Base-by-base conservation (phyloP, 495 filamentous ascomycete species). In the Amphirosellinia nigrospora region DNA sequence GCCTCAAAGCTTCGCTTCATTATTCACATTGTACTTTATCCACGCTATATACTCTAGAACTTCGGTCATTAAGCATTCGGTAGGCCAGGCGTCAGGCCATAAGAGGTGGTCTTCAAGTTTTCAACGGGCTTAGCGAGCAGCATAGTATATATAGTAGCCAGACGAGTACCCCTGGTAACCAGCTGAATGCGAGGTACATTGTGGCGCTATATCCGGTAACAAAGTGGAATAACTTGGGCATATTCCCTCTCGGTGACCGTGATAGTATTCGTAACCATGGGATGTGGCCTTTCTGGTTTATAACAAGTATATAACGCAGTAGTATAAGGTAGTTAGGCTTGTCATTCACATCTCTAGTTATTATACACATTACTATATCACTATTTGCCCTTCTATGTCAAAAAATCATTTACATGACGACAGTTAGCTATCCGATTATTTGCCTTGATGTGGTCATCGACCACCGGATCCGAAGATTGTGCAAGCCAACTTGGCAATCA, bases 371-470 rank as follows among this genome's bases (percentile, higher is more conserved):
- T 13, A 30, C 16, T 19, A 53, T 30, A 53, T 11, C 26, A 30
- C 26, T 30, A 7, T 16, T 28, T 8, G 10, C 30, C 13, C 26
- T 53, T 30, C 9, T 16, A 16, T 10, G 11, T 4, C 3, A 15
- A 13, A 0, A 30, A 53, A 30, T 30, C 50, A 1, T 5, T 15
- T 28, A 53, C 50, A 53, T 53, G 50, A 53, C 50, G 50, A 30
- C 50, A 30, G 26, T 30, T 2, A 53, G 13, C 26, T 13, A 23
- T 3, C 50, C 50, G 13, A 16, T 53, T 32, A 64, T 15, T 16
- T 64, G 61, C 61, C 30, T 64, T n/a, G 30, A 48, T n/a, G 43
- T 48, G 19, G 61, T 43, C 15, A 48, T 64, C 30, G 61, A 64
- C 23, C 61, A 64, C 32, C 26, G 61, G 21, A 46, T 64, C 19